These are phyloP conservation scores for Leccinum huronense DNA, from an alignment of 1,284 basidiomycete genomes.

Conservation along the genomic window DNA sequence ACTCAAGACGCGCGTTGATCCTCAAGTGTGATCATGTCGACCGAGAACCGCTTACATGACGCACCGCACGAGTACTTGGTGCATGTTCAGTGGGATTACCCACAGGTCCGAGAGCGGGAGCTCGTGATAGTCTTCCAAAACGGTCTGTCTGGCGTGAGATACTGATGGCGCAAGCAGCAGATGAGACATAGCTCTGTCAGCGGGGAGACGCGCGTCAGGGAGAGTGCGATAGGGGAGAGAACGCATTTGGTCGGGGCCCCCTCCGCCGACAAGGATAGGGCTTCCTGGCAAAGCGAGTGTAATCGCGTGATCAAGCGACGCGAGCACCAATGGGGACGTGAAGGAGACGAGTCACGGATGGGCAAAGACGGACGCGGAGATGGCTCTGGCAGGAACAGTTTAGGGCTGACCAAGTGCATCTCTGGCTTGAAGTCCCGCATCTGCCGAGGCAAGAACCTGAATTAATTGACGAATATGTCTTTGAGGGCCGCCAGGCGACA, in stretches of 20 bases:
- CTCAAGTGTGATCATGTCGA: slow-evolving; percentile 6
- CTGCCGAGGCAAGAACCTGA: slow-evolving; percentile 64
- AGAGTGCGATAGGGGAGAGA: slow-evolving; percentile 36
- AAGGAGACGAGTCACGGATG: background rate
- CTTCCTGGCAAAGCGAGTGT: slow-evolving; percentile 23
- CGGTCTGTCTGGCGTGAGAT: slow-evolving; percentile 18
- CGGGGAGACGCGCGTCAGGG: slow-evolving; percentile 39
- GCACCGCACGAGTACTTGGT: slow-evolving; percentile 37
- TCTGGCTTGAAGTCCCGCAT: slow-evolving; percentile 53
- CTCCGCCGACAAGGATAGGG: slow-evolving; percentile 9
- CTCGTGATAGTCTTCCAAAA: slow-evolving; percentile 38
- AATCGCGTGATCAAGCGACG: slow-evolving; percentile 24
- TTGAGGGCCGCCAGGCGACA: slow-evolving; percentile 50
- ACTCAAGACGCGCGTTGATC: background rate
- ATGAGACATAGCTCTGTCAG: slow-evolving; percentile 52
- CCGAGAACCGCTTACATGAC: slow-evolving; percentile 27
- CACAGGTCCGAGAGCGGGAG: slow-evolving; percentile 37
- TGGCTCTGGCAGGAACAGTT: slow-evolving; percentile 52
- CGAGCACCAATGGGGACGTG: slow-evolving; percentile 2
- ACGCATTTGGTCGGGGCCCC: slow-evolving; percentile 13
- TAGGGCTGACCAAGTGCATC: slow-evolving; percentile 45
- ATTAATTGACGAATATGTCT: slow-evolving; percentile 57
- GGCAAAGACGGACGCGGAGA: background rate
- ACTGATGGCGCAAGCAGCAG: slow-evolving; percentile 40
- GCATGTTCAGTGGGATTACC: slow-evolving; percentile 28